phyloP scores from a whole-genome alignment of 176 grass and related monocot genomes.

The Rhynchospora breviuscula region DNA sequence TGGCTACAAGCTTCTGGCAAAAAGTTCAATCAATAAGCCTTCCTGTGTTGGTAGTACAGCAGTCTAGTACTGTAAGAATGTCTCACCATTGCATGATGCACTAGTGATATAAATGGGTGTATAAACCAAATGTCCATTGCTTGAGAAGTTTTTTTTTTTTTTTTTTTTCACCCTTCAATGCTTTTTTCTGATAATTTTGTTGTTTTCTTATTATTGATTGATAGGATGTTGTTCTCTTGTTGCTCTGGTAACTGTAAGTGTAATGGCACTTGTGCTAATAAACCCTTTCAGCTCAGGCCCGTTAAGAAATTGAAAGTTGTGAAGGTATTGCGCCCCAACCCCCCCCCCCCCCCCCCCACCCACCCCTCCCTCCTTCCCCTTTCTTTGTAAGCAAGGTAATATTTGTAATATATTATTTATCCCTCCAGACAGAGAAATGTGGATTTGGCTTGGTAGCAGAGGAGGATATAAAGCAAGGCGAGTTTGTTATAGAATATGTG shows the following conservation, averaged over 20 bases:
- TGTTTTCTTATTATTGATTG: constrained; percentile 23
- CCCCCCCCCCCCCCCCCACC: not conserved
- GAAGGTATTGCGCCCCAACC: constrained; percentile 31
- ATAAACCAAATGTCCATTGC: not conserved
- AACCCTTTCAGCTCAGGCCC: constrained; percentile 82
- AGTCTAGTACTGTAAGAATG: not conserved
- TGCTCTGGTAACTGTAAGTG: constrained; percentile 88
- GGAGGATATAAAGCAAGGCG: constrained; percentile 87
- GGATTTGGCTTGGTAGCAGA: constrained; percentile 80
- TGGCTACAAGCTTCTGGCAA: not conserved
- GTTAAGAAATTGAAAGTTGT: constrained; percentile 72
- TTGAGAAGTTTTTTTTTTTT: not conserved
- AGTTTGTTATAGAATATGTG: constrained; percentile 96
- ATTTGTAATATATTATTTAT: constrained; percentile 9
- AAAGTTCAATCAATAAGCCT: not conserved
- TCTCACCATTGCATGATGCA: not conserved
- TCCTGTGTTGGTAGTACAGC: not conserved
- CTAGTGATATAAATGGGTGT: not conserved
- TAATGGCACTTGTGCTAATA: constrained; percentile 56
- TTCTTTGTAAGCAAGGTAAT: not conserved
- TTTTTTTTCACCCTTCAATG: not conserved
- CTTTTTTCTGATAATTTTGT: constrained; percentile 14
- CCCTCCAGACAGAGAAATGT: constrained; percentile 92
- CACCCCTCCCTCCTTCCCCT: not conserved
- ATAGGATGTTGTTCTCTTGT: constrained; percentile 93